Evolutionary conservation across 2,329 filamentous ascomycete species (phyloP).

Genomic region (Fusarium protoensiforme): DNA sequence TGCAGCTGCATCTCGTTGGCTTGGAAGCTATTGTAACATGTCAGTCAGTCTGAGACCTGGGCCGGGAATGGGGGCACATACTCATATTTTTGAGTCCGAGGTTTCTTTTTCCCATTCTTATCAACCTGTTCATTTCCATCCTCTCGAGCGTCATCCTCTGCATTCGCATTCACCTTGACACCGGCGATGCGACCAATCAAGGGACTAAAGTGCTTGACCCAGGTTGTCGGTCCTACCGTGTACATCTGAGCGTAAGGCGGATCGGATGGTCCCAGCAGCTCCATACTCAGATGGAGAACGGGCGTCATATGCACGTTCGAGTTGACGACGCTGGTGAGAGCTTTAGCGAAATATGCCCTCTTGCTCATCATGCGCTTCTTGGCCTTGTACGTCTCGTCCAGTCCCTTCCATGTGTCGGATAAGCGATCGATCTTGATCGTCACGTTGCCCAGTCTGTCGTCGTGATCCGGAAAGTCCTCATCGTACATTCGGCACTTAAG

Average conservation of each 20-base stretch:
- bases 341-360: constrained; percentile 81
- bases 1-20: constrained; percentile 89
- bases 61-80: constrained; percentile 53
- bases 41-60: constrained; percentile 30
- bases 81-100: constrained; percentile 79
- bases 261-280: constrained; percentile 81
- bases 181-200: constrained; percentile 86
- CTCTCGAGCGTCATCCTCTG: constrained; percentile 56
- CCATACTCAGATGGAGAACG: constrained; percentile 76
- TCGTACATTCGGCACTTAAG: constrained; percentile 91
- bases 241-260: constrained; percentile 77
- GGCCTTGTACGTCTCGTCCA: constrained; percentile 73
- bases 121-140: constrained; percentile 36
- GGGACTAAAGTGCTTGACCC: constrained; percentile 87
- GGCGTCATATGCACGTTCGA: constrained; percentile 75
- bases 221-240: constrained; percentile 80
- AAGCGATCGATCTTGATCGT: constrained; percentile 74
- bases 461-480: constrained; percentile 86
- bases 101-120: constrained; percentile 53
- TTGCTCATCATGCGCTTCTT: constrained; percentile 91
- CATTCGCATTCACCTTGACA: constrained; percentile 73
- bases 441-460: constrained; percentile 89
- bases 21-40: constrained; percentile 74
- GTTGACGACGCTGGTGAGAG: constrained; percentile 71
- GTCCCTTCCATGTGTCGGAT: constrained; percentile 74